Conservation (phyloP, 768 basidiomycete genomes). For the Termitomyces sp. region DNA sequence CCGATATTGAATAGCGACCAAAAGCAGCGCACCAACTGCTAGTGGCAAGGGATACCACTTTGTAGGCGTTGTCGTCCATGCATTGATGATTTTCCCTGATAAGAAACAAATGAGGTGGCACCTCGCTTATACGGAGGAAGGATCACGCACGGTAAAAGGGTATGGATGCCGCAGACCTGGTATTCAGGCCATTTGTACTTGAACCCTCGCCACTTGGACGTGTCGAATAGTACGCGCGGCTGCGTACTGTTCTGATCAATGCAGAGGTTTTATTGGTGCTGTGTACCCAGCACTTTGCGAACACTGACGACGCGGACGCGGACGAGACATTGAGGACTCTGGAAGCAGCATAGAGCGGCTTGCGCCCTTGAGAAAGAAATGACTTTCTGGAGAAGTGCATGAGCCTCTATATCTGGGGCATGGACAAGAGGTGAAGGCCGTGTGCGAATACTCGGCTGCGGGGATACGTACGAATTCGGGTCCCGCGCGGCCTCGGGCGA, state of each 20-base stretch:
- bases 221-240: conserved; percentile 31
- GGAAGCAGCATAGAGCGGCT: conserved; percentile 53
- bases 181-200: conserved; percentile 12
- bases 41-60: conserved; percentile 95
- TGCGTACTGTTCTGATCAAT: conserved; percentile 38
- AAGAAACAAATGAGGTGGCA: background rate
- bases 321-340: conserved; percentile 46
- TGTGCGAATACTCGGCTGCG: conserved; percentile 10
- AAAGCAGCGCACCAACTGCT: conserved; percentile 84
- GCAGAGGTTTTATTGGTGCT: conserved; percentile 49
- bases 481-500: conserved; percentile 10
- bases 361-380: conserved; percentile 45
- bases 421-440: background rate
- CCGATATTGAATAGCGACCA: conserved; percentile 72
- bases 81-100: conserved; percentile 59
- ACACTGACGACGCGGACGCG: conserved; percentile 40
- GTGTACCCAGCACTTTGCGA: conserved; percentile 47
- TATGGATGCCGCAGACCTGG: conserved; percentile 22
- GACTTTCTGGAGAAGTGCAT: conserved; percentile 50
- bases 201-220: conserved; percentile 23
- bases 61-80: conserved; percentile 84
- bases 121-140: background rate
- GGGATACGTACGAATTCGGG: conserved; percentile 13
- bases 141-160: conserved; percentile 48
- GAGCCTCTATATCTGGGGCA: conserved; percentile 10